Percentiles rank a stretch among this genome's conserved stretches.
phyloP scores from a whole-genome alignment of 176 grass and related monocot species.

The Bolboschoenus planiculmis region DNA sequence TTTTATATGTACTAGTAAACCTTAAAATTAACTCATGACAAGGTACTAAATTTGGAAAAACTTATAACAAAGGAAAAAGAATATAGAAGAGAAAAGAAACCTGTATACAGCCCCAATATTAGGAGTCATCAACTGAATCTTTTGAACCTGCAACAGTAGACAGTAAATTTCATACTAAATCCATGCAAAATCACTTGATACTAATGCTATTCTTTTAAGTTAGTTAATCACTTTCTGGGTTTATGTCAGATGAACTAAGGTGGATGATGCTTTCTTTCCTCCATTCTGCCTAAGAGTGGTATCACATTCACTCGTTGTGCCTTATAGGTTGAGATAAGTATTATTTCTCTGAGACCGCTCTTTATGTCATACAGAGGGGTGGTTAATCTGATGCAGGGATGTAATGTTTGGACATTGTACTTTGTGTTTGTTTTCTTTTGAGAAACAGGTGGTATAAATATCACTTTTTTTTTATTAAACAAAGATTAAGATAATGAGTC shows the following conservation, averaged over 20 bases:
- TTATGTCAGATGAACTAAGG: not conserved
- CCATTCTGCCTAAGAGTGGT: not conserved
- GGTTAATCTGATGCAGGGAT: not conserved
- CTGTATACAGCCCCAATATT: constrained; percentile 96
- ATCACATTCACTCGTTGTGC: not conserved
- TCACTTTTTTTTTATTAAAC: too few species aligned
- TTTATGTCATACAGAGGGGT: not conserved
- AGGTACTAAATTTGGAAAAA: not conserved
- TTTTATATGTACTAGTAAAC: not conserved
- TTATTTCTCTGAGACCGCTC: not conserved
- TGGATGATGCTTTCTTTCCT: not conserved
- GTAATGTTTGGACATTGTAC: not conserved
- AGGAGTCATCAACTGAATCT: constrained; percentile 82
- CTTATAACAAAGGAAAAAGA: not conserved
- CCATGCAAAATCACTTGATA: not conserved
- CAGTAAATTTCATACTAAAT: constrained; percentile 4
- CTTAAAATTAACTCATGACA: too few species aligned
- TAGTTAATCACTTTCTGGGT: too few species aligned
- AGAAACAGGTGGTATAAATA: not conserved
- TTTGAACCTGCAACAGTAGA: constrained; percentile 62
- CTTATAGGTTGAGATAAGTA: not conserved
- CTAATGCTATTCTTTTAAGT: too few species aligned
- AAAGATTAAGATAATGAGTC: not conserved
- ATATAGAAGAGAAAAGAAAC: constrained; percentile 23
- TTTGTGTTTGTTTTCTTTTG: not conserved